These are phyloP conservation scores for Hyphopichia homilentoma DNA, from an alignment of 805 yeast genomes.

Conservation along the genomic window DNA sequence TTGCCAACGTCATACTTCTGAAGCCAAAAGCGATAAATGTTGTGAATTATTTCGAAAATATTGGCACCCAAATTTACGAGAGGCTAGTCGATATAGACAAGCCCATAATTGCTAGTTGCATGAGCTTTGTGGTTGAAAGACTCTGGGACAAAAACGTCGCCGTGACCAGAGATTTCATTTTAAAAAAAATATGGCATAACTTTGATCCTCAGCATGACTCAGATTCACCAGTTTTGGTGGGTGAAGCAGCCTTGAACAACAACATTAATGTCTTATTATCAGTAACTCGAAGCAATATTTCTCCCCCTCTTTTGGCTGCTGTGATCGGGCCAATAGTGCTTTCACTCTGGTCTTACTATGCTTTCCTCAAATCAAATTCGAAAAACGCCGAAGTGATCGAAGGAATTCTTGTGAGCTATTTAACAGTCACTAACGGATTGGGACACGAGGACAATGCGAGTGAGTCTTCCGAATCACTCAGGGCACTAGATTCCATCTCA, in stretches of 20 bases:
- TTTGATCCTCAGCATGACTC: conserved; percentile 32
- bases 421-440: conserved; percentile 19
- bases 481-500: conserved; percentile 27
- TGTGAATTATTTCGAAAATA: conserved; percentile 48
- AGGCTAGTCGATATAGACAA: conserved; percentile 57
- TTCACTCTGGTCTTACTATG: conserved; percentile 44
- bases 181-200: conserved; percentile 44
- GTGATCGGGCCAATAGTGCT: conserved; percentile 28
- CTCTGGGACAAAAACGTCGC: conserved; percentile 47
- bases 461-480: conserved; percentile 7
- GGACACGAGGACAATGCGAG: conserved; percentile 8
- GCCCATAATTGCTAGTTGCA: conserved; percentile 56
- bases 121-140: conserved; percentile 50
- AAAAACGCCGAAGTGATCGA: conserved; percentile 33
- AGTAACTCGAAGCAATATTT: conserved; percentile 41
- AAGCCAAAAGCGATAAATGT: conserved; percentile 54
- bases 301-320: conserved; percentile 18
- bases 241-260: conserved; percentile 55
- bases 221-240: conserved; percentile 23
- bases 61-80: conserved; percentile 63
- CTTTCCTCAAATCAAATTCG: conserved; percentile 26
- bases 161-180: conserved; percentile 57
- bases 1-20: conserved; percentile 59
- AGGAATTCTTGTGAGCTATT: conserved; percentile 36
- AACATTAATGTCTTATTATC: conserved; percentile 64